Evolutionary conservation across 345 rosid species (phyloP).

Genomic region (Punica granatum): DNA sequence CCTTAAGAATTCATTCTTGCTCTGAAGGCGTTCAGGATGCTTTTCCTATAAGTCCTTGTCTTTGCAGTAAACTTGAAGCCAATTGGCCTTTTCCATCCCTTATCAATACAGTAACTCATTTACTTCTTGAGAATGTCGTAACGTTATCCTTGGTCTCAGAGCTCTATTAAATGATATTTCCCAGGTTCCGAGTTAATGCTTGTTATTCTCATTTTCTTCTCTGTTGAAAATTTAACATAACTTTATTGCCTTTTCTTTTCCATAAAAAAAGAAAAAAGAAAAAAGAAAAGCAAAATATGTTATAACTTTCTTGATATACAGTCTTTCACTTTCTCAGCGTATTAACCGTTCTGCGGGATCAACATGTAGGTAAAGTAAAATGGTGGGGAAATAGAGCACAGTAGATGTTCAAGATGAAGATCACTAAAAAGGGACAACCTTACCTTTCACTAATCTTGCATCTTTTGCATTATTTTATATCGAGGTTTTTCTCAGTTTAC

Average conservation of each 20-base stretch:
- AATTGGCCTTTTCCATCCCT: not conserved
- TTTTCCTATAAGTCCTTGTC: no score
- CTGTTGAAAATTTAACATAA: not conserved
- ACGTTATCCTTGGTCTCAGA: not conserved
- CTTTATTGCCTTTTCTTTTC: no score
- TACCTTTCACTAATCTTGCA: constrained; percentile 19
- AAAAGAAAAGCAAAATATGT: not conserved
- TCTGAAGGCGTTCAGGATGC: no score
- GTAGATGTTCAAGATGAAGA: constrained; percentile 50
- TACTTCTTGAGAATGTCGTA: no score
- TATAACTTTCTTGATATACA: not conserved
- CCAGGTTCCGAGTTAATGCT: no score
- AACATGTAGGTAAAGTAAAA: constrained; percentile 55
- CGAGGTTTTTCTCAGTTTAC: not conserved
- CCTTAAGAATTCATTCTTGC: no score
- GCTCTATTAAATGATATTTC: not conserved
- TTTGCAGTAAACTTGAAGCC: no score
- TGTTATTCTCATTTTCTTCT: no score
- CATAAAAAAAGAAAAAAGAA: not conserved
- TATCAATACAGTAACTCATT: not conserved
- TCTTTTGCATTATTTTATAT: constrained; percentile 5
- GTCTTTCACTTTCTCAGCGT: not conserved
- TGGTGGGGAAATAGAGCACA: constrained; percentile 41
- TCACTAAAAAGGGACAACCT: constrained; percentile 30
- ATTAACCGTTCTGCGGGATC: constrained; percentile 36